Evolutionary conservation across 306 rosid genomes (phyloP), one percentile per base, ranked within the genome.

Genomic region (Ormosia semicastrata): DNA sequence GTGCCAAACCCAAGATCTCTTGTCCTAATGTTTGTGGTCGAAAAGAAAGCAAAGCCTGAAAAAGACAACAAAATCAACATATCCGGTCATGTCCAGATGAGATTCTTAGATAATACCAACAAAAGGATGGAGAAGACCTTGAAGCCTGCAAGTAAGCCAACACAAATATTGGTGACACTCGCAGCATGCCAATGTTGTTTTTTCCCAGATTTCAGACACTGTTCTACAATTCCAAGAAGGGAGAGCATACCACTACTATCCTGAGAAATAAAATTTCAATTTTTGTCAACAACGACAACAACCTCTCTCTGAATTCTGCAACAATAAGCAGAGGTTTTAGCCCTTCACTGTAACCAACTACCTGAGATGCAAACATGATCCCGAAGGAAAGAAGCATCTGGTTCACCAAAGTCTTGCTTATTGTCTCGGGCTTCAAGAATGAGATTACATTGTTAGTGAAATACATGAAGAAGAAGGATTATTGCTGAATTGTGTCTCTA

Each of bases 301-400:
- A 73, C 43, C 64, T 24, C 54, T 75, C 49, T 29, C 81, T 52
- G 17, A 60, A 77, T 52, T 81, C 77, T 57, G 18, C 77, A 75
- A 64, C 60, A 75, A 70, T 59, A 75, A 75, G 78, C 72, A 24
- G 46, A 84, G 67, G 58, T 3, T 30, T 17, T 46, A 71, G 4
- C 37, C 40, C 40, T 17, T 62, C 49, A 66, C 74, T 54, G 54
- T 36, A 79, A 49, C 63, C 59, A 75, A 67, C 81, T 83, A 95
- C 99, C 99, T 95, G 97, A 85, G 91, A 92, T 81, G 99, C 98
- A 93, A 95, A 95, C 85, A 93, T 76, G 82, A 86, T 82, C 66
- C 98, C 99, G 49, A 93, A 93, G 83, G 90, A 90, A 71, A 91
- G 93, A 66, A 95, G 97, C 99, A 92, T 93, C 93, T 95, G 96